These are phyloP conservation scores for Lineolata rhizophorae DNA, from an alignment of 495 filamentous ascomycete genomes.

Conservation along the genomic window DNA sequence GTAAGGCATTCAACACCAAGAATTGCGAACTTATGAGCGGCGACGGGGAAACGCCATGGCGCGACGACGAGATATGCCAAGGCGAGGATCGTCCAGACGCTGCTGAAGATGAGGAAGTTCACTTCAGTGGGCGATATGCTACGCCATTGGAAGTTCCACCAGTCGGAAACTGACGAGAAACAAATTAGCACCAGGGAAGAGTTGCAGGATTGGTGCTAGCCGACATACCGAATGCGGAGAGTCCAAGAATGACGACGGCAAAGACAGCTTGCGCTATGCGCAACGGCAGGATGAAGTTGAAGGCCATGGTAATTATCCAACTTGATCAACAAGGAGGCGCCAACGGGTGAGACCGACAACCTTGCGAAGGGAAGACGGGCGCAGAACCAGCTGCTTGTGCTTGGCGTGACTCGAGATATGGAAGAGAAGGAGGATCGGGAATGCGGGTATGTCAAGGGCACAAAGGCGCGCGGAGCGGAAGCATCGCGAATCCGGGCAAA, in stretches of 20 bases:
- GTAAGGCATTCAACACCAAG: conserved; percentile 46
- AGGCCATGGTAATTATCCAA: conserved; percentile 18
- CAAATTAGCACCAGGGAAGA: conserved; percentile 3
- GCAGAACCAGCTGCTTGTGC: too few species aligned
- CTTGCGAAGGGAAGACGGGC: too few species aligned
- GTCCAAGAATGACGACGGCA: conserved; percentile 44
- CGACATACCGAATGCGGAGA: conserved; percentile 46
- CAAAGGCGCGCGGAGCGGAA: too few species aligned
- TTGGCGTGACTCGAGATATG: too few species aligned
- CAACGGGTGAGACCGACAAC: too few species aligned
- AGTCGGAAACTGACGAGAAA: conserved; percentile 15
- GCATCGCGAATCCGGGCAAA: too few species aligned
- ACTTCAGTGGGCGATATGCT: conserved; percentile 22
- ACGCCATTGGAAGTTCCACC: conserved; percentile 18
- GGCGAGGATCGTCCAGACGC: conserved; percentile 50
- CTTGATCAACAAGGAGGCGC: too few species aligned
- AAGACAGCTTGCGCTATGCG: conserved; percentile 43
- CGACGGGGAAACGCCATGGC: conserved; percentile 32
- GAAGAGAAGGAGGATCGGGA: too few species aligned
- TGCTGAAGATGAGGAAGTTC: conserved; percentile 54
- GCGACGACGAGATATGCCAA: conserved; percentile 41
- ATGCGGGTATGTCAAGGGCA: too few species aligned
- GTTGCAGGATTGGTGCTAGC: conserved; percentile 4
- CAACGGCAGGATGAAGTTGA: conserved; percentile 34
- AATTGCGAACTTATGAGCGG: conserved; percentile 37